A percentile compares a stretch with the other conserved stretches of the same genome.
Conservation (phyloP, 2,329 filamentous ascomycete species). For the Bipolaris bicolor region DNA sequence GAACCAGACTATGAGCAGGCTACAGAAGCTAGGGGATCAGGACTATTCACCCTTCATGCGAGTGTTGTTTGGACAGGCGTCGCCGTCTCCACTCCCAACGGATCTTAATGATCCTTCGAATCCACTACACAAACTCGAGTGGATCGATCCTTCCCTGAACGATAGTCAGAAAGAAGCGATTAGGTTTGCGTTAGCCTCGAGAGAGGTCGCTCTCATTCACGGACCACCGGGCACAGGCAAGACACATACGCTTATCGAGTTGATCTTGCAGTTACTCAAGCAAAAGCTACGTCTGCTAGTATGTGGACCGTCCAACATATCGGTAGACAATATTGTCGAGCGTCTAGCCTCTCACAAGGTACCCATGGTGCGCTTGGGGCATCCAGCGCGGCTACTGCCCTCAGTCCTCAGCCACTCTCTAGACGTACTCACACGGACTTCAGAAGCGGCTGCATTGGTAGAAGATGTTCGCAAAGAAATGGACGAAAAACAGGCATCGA, state of each 20-base stretch:
- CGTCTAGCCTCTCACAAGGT: slow-evolving; percentile 83
- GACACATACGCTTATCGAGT: slow-evolving; percentile 92
- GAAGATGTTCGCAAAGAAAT: slow-evolving; percentile 90
- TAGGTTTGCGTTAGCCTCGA: slow-evolving; percentile 81
- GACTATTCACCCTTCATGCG: slow-evolving; percentile 65
- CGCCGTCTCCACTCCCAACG: slow-evolving; percentile 57
- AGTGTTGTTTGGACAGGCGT: slow-evolving; percentile 65
- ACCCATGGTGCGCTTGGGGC: slow-evolving; percentile 86
- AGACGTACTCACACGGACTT: slow-evolving; percentile 87
- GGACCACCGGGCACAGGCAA: slow-evolving; percentile 96
- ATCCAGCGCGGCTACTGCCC: slow-evolving; percentile 87
- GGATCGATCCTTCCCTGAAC: slow-evolving; percentile 63
- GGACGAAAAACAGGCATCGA: slow-evolving; percentile 86
- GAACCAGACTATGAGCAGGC: slow-evolving; percentile 67
- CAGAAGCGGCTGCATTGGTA: slow-evolving; percentile 86
- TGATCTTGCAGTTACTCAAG: slow-evolving; percentile 88
- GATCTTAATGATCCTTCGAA: slow-evolving; percentile 53
- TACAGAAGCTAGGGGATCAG: slow-evolving; percentile 62
- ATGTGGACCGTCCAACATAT: slow-evolving; percentile 96
- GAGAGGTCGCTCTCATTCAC: slow-evolving; percentile 87
- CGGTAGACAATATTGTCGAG: slow-evolving; percentile 97
- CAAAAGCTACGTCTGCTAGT: slow-evolving; percentile 78
- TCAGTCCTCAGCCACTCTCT: slow-evolving; percentile 88
- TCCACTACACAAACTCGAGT: slow-evolving; percentile 55
- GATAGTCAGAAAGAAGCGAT: slow-evolving; percentile 68